phyloP scores from a whole-genome alignment of 2,329 filamentous ascomycete genomes.

The Thermomyces lanuginosus region DNA sequence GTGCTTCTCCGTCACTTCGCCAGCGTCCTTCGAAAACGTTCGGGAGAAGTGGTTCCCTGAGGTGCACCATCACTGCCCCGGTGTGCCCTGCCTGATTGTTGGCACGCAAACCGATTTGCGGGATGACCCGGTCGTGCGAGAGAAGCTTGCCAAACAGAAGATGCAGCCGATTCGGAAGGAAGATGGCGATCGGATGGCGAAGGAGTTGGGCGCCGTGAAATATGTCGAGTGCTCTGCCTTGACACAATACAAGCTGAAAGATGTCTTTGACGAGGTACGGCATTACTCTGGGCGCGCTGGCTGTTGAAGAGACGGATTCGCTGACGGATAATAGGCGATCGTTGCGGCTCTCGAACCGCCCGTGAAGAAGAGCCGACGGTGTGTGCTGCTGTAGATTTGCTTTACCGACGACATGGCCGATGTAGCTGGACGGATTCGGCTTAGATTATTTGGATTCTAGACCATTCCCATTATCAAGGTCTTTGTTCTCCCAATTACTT shows the following conservation, averaged over 20 bases:
- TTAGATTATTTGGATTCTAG: too few species aligned
- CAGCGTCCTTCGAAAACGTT: conserved; percentile 97
- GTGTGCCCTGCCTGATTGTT: conserved; percentile 92
- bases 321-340: conserved; percentile 77
- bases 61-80: conserved; percentile 95
- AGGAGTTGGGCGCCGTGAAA: conserved; percentile 92
- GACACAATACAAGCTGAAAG: conserved; percentile 97
- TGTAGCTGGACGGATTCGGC: too few species aligned
- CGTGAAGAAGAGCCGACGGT: conserved; percentile 64
- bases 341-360: conserved; percentile 84
- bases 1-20: conserved; percentile 95
- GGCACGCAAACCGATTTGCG: conserved; percentile 94
- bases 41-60: conserved; percentile 98
- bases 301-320: too few species aligned
- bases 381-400: conserved; percentile 53
- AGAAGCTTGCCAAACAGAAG: conserved; percentile 90
- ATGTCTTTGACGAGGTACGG: conserved; percentile 93
- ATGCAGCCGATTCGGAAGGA: conserved; percentile 86
- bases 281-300: too few species aligned
- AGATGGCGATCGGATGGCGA: conserved; percentile 90
- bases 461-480: too few species aligned
- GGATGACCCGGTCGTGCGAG: conserved; percentile 69
- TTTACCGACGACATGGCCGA: too few species aligned
- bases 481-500: too few species aligned
- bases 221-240: conserved; percentile 97